Conservation (phyloP, 441 rosid genomes). For the Eruca vesicaria region DNA sequence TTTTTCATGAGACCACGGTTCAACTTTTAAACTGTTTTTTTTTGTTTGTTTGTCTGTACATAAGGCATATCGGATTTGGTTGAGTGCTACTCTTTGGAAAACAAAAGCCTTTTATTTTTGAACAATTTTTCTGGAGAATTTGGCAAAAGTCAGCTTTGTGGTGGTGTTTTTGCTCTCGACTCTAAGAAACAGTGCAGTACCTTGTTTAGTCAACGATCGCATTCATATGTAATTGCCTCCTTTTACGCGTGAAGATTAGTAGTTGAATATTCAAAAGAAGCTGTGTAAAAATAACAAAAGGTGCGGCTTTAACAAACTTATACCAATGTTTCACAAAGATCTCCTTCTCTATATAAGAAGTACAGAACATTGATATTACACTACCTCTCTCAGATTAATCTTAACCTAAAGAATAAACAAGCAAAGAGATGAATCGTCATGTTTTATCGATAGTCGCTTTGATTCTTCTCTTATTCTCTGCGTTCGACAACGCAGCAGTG, state of each 20-base stretch:
- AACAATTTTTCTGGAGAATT: background rate
- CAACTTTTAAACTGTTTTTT: background rate
- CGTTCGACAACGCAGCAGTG: background rate
- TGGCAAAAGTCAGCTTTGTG: background rate
- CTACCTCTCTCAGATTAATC: background rate
- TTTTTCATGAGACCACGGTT: background rate
- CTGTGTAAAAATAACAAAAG: background rate
- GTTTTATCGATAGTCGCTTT: background rate
- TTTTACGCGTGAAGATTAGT: background rate
- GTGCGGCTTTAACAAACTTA: slow-evolving; percentile 1
- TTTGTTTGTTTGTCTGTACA: background rate
- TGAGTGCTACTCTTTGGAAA: background rate
- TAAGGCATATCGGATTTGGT: background rate
- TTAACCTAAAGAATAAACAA: background rate
- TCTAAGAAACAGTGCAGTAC: background rate
- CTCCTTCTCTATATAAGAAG: background rate
- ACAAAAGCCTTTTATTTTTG: background rate
- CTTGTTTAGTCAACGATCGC: background rate
- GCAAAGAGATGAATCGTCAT: background rate
- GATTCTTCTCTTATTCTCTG: slow-evolving; percentile 10
- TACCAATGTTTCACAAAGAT: slow-evolving; percentile 29
- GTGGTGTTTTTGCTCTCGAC: background rate
- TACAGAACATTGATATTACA: background rate
- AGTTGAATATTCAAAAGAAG: background rate
- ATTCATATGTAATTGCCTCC: too few relatives aligned